phyloP scores from a whole-genome alignment of 2,329 filamentous ascomycete genomes.

The Drechslerella dactyloides region DNA sequence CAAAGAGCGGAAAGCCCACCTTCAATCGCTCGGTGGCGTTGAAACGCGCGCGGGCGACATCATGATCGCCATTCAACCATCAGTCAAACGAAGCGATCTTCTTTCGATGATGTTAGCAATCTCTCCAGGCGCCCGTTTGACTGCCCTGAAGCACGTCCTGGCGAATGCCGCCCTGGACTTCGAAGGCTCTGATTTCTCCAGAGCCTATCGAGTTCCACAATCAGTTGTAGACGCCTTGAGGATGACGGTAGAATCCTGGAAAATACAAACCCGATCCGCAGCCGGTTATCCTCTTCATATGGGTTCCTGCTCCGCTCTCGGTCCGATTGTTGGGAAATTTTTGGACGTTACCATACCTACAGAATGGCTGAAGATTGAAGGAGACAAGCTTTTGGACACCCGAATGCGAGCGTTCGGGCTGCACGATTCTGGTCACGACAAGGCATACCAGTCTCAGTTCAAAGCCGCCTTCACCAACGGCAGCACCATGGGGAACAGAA shows the following conservation, averaged over 20 bases:
- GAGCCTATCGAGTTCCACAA: neutral
- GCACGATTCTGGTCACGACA: neutral
- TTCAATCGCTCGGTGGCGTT: neutral
- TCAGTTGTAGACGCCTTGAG: neutral
- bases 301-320: slow-evolving; percentile 8
- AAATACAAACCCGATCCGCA: neutral
- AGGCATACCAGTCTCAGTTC: slow-evolving; percentile 7
- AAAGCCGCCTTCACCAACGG: slow-evolving; percentile 21
- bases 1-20: neutral
- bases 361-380: slow-evolving; percentile 6
- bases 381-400: neutral
- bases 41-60: neutral
- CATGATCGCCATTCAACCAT: neutral
- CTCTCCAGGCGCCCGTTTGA: neutral
- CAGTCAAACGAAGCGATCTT: neutral
- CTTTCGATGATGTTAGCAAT: neutral
- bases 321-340: slow-evolving; percentile 23
- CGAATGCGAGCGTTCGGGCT: slow-evolving; percentile 25
- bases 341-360: slow-evolving; percentile 11
- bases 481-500: slow-evolving; percentile 35
- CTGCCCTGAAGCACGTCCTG: neutral
- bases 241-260: neutral
- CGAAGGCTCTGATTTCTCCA: too few species aligned
- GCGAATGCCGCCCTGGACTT: neutral
- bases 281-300: slow-evolving; percentile 2